Evolutionary conservation across 2,329 filamentous ascomycete genomes (phyloP).

Genomic region (Venturia carpophila): DNA sequence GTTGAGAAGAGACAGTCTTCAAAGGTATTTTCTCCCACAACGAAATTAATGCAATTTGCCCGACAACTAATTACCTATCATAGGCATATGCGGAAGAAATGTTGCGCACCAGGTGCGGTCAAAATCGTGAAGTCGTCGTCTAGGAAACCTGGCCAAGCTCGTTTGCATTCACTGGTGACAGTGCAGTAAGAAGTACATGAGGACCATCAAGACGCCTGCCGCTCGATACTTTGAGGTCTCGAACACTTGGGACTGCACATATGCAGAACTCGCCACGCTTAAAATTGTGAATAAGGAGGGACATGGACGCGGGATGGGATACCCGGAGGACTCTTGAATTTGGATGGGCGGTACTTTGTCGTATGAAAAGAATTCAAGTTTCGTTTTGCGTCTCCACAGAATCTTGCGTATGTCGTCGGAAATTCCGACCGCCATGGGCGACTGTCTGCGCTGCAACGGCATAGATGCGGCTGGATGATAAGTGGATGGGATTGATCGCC

Average conservation of each 20-base stretch:
- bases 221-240: not conserved
- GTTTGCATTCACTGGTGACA: too few relatives aligned
- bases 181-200: too few relatives aligned
- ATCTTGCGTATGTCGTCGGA: not conserved
- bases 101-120: not conserved
- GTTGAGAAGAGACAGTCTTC: not conserved
- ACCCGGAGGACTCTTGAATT: constrained; percentile 1
- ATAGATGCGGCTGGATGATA: too few relatives aligned
- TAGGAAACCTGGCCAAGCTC: not conserved
- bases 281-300: not conserved
- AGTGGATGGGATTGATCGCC: too few relatives aligned
- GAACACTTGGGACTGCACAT: not conserved
- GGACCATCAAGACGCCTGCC: not conserved
- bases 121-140: not conserved
- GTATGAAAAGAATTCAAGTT: not conserved
- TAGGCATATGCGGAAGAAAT: not conserved
- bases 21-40: not conserved
- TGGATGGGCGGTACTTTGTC: not conserved
- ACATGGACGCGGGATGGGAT: not conserved
- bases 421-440: not conserved
- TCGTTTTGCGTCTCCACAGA: not conserved
- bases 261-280: not conserved
- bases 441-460: too few relatives aligned
- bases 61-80: not conserved
- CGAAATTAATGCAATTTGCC: not conserved